Base-by-base conservation (phyloP, 768 basidiomycete genomes). In the Leccinum sublutescens region DNA sequence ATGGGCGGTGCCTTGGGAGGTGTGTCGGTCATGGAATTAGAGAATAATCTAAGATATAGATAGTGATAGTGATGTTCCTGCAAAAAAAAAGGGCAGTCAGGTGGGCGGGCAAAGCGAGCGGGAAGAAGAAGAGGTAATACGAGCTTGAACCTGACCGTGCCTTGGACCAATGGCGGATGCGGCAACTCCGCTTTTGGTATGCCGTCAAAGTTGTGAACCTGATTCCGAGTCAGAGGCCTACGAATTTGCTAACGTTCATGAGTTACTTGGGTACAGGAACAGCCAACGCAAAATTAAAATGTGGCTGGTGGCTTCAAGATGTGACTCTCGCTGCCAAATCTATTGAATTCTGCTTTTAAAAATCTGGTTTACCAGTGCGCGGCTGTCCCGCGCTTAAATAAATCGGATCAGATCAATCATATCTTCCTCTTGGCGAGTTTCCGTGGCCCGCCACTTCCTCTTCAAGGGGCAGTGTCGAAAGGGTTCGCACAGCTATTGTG, bases 1-100 rank as follows among this genome's bases (percentile, higher is more conserved):
- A 86, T 80, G n/a, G 87, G 85, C 29, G 87, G 87, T 14, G 87
- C 83, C 48, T 82, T 82, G 60, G 90, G 90, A 11, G 86, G 89
- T 57, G 79, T 85, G 66, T 81, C 75, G 43, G 78, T 71, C 9
- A 52, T 19, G n/a, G 63, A 12, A 17, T 4, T 11, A 17, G 6
- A 29, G 9, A 33, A 57, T 34, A 34, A 34, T 14, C 33, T 34
- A 34, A 34, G 33, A 21, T 49, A 21, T 40, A 54, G 19, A 49
- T 67, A 66, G 65, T 25, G 57, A 66, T 64, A 66, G 65, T 25
- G 59, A 66, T 64, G 58, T 61, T 52, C 54, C 38, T 47, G 58
- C 55, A 12, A 50, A 40, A 31, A 31, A 0, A 52, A 21, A 25
- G 4, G 38, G 12, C 4, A n/a, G 56, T 21, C 11, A 34, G 21